A percentile compares a stretch with the other conserved stretches of the same genome.
Evolutionary conservation across 2,329 filamentous ascomycete species (phyloP).

Genomic region (Mariannaea sp.): DNA sequence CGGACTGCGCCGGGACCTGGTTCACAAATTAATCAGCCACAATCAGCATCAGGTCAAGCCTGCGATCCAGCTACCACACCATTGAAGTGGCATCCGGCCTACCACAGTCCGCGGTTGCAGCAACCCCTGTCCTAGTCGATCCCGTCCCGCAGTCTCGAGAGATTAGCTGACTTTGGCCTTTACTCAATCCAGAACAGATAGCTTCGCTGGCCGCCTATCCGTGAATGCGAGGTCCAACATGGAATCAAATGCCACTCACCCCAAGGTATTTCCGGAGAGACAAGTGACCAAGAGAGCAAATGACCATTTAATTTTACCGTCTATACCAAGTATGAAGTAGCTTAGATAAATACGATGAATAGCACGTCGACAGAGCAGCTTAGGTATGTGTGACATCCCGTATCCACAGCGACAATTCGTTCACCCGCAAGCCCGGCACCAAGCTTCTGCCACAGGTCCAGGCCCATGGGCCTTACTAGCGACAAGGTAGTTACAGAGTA

Average conservation of each 20-base stretch:
- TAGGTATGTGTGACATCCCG: not conserved
- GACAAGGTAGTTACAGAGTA: no score
- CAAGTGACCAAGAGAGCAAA: no score
- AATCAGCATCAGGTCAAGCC: constrained; percentile 15
- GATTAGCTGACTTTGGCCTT: not conserved
- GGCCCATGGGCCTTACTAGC: no score
- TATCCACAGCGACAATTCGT: not conserved
- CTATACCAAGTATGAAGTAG: no score
- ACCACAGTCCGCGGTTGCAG: not conserved
- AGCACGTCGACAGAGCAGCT: not conserved
- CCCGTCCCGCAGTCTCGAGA: not conserved
- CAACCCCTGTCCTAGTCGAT: not conserved
- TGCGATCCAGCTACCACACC: constrained; percentile 8
- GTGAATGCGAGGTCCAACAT: not conserved
- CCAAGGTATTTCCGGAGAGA: no score
- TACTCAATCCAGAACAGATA: not conserved
- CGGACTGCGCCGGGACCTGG: not conserved
- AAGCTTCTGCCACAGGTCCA: no score
- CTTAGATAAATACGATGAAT: no score
- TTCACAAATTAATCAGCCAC: constrained; percentile 6
- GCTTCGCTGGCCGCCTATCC: not conserved
- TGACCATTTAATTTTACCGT: no score
- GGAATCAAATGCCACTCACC: no score
- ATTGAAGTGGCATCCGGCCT: constrained; percentile 4
- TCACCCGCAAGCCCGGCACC: not conserved